Evolutionary conservation across 2,329 filamentous ascomycete genomes (phyloP).

Genomic region (Fusarium hainanense): DNA sequence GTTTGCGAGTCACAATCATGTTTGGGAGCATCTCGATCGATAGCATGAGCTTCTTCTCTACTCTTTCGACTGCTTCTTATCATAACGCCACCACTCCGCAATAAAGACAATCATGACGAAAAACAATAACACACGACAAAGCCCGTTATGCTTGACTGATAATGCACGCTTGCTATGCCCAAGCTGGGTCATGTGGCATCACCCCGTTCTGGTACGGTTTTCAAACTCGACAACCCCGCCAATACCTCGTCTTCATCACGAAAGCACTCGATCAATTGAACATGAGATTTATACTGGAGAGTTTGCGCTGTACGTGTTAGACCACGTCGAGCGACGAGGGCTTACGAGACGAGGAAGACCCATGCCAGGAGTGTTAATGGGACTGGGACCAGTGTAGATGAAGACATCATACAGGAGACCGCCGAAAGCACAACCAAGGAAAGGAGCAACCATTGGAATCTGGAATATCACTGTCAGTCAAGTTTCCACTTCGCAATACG

Average conservation of each 20-base stretch:
- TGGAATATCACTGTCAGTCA: conserved; percentile 45
- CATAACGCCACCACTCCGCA: neutral
- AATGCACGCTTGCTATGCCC: too few species aligned
- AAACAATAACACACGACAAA: neutral
- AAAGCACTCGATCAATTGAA: neutral
- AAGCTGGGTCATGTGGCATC: neutral
- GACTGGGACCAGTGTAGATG: conserved; percentile 76
- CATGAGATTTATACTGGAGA: conserved; percentile 36
- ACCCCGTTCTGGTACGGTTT: neutral
- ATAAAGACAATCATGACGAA: neutral
- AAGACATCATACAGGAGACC: conserved; percentile 75
- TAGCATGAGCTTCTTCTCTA: conserved; percentile 30
- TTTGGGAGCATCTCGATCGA: neutral
- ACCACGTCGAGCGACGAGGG: conserved; percentile 52
- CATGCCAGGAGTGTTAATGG: conserved; percentile 74
- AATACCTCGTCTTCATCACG: neutral
- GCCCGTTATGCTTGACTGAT: too few species aligned
- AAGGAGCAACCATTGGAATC: conserved; percentile 79
- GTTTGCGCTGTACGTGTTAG: conserved; percentile 48
- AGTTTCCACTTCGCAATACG: neutral
- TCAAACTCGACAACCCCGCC: neutral
- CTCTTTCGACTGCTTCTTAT: neutral
- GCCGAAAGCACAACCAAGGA: conserved; percentile 71
- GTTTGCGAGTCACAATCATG: neutral
- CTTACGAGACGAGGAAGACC: conserved; percentile 66